Base-by-base conservation (phyloP, 2,329 filamentous ascomycete species). In the Alternaria atra region DNA sequence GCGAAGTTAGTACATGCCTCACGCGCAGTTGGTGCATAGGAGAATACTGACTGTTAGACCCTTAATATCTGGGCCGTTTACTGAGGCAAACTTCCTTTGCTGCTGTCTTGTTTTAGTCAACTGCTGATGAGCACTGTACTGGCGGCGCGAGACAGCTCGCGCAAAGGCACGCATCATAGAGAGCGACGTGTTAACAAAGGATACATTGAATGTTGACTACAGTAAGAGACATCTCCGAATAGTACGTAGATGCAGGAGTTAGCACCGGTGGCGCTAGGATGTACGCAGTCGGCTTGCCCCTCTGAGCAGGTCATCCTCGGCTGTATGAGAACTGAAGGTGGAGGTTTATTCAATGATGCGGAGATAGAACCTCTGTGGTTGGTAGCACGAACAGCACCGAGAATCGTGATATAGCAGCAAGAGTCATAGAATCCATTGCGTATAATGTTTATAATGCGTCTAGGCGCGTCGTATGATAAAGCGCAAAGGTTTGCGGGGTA, bases 141-240 rank as follows among this genome's bases (percentile, higher is more conserved):
- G 60, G 40, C 57, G 64, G 23, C 66, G 68, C 61, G 66, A 64
- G 6, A 71, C n/a, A 42, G 69, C 59, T 40, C 68, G 71, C 57
- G 65, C 59, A 55, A 75, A 70, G 5, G 60, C 60, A 61, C 68
- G 69, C 74, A 76, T 76, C 17, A 32, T 61, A 23, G 13, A 37
- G n/a, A 32, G 17, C 12, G 35, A 9, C 17, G 1, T n/a, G 8
- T 12, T n/a, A 50, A 5, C 2, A 27, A 50, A 6, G 4, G 20
- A 50, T 37, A 35, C 46, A 50, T 50, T 35, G 32, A 2, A 25
- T 35, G 1, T n/a, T 50, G 37, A 32, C 46, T 37, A 50, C 20
- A 27, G 23, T 13, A 13, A 35, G 20, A 20, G 20, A 20, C 20
- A 20, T 20, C 20, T 20, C 20, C 20, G 20, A 20, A 2, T 20